phyloP scores from a whole-genome alignment of 306 rosid species.

The Clitoria ternatea region DNA sequence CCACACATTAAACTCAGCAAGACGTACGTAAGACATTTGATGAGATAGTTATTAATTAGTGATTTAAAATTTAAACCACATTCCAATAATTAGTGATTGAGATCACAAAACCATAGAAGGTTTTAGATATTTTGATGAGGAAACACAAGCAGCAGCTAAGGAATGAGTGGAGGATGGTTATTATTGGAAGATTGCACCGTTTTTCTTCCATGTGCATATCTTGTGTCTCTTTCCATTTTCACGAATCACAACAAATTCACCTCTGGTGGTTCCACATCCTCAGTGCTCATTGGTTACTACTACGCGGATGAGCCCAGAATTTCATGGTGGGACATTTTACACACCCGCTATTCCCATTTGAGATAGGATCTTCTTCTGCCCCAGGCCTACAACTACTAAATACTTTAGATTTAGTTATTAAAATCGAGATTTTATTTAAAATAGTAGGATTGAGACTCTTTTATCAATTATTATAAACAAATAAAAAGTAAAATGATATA shows the following conservation, averaged over 20 bases:
- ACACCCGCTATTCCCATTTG: neutral
- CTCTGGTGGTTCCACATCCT: slow-evolving; percentile 25
- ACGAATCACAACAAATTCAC: slow-evolving; percentile 17
- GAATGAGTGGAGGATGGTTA: slow-evolving; percentile 7
- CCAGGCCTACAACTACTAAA: neutral
- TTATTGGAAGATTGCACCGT: slow-evolving; percentile 2
- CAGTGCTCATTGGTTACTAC: neutral
- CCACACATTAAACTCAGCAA: slow-evolving; percentile 7
- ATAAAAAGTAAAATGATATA: too few species aligned
- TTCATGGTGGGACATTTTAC: slow-evolving; percentile 22
- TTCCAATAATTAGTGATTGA: neutral
- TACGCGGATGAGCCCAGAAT: slow-evolving; percentile 11
- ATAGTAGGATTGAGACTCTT: too few species aligned
- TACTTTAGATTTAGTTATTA: neutral
- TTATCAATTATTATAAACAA: too few species aligned
- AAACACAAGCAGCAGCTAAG: neutral
- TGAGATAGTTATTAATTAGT: too few species aligned
- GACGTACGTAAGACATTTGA: too few species aligned
- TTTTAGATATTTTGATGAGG: neutral
- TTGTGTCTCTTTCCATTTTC: slow-evolving; percentile 15
- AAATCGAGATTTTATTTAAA: too few species aligned
- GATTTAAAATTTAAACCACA: neutral
- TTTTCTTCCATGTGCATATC: slow-evolving; percentile 12
- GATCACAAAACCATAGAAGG: neutral
- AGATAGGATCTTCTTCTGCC: slow-evolving; percentile 22